Evolutionary conservation across 2,329 filamentous ascomycete genomes (phyloP), one percentile per base, ranked within the genome.

Genomic region (Fusarium bactridioides): DNA sequence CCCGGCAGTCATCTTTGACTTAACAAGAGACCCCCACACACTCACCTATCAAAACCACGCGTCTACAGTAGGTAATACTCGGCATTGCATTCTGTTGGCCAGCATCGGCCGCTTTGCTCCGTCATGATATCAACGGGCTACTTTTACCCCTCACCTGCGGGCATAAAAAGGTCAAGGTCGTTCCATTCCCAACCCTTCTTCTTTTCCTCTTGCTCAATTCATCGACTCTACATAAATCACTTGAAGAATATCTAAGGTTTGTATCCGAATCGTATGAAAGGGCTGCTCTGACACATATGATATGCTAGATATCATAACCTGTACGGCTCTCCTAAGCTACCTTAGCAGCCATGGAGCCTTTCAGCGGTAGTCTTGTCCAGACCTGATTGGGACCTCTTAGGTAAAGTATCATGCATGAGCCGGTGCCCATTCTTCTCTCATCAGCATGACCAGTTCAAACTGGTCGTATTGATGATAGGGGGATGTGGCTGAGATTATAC

Each of bases 401-500:
- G 83, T 84, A 84, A 83, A 80, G 79, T 82, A 79, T 82, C 78
- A 84, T 84, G 88, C 88, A 88, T 91, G 89, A 87, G 88, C 89
- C 89, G 89, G 89, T 91, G 89, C 84, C 82, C 78, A 64, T 73
- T 71, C 73, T 72, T 65, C 41, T 16, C 13, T n/a, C 50, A 43
- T 61, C 56, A 40, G 10, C 13, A 11, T 31, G 11, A 3, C 4
- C 31, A 27, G 27, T 27, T 7, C 5, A 8, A 6, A 7, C 37
- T 43, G 45, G 27, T 25, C 8, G 23, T 62, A 27, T 13, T 23
- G 37, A 38, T 23, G 61, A 62, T 13, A 45, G 69, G 75, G 75
- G 65, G 78, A 67, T 69, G 80, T 79, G 80, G 82, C 81, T 94
- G 92, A 95, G 93, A 96, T 91, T 90, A 96, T 92, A 96, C 93